These are phyloP conservation scores for Murraya koenigii DNA, from an alignment of 345 rosid genomes.

Conservation along the genomic window DNA sequence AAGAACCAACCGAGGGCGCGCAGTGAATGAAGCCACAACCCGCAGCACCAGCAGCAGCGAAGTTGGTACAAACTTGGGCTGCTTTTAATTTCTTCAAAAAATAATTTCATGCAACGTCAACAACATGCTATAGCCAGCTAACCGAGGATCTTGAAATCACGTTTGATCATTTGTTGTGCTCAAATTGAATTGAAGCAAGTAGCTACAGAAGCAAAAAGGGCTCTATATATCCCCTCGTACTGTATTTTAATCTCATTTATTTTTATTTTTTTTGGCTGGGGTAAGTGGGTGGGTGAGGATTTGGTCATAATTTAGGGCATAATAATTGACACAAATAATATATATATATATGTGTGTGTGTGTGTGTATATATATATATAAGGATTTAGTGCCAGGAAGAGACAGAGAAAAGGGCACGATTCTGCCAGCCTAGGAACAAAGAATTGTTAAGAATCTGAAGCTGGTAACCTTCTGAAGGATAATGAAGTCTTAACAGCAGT, in stretches of 20 bases:
- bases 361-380: no score
- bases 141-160: background rate
- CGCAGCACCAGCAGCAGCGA: background rate
- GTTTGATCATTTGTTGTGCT: background rate
- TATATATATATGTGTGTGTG: background rate
- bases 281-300: conserved; percentile 1
- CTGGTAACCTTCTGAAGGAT: conserved; percentile 92
- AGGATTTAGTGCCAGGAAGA: conserved; percentile 75
- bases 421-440: conserved; percentile 82
- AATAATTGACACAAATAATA: background rate
- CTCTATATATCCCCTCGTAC: background rate
- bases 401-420: conserved; percentile 80
- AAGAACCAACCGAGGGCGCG: conserved; percentile 20
- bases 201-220: background rate
- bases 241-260: background rate
- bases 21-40: background rate
- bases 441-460: conserved; percentile 62
- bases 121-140: conserved; percentile 10
- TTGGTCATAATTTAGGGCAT: conserved; percentile 7
- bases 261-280: background rate
- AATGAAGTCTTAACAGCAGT: conserved; percentile 85
- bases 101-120: conserved; percentile 21
- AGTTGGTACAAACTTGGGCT: conserved; percentile 2
- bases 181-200: background rate
- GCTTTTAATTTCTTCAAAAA: conserved; percentile 9